Evolutionary conservation across 2,329 filamentous ascomycete genomes (phyloP).

Genomic region (Fusarium virguliforme): DNA sequence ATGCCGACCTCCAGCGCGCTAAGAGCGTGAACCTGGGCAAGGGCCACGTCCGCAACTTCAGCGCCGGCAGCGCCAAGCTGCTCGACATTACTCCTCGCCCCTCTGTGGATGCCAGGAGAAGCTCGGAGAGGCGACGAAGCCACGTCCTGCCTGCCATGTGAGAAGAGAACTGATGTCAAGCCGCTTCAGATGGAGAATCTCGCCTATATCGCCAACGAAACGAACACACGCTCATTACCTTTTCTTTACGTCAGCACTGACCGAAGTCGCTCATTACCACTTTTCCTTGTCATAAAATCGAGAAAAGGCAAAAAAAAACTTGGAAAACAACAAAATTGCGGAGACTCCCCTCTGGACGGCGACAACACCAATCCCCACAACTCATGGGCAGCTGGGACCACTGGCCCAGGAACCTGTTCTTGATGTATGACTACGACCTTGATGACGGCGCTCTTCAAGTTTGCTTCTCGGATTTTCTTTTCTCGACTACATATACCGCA

Average conservation of each 20-base stretch:
- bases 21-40: conserved; percentile 79
- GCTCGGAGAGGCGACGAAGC: conserved; percentile 52
- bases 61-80: conserved; percentile 83
- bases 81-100: conserved; percentile 75
- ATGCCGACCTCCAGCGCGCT: conserved; percentile 71
- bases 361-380: conserved; percentile 12
- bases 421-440: conserved; percentile 50
- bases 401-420: conserved; percentile 28
- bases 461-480: conserved; percentile 49
- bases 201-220: conserved; percentile 19
- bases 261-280: conserved; percentile 55
- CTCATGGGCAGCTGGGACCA: conserved; percentile 16
- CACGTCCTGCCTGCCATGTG: conserved; percentile 37
- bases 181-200: conserved; percentile 48
- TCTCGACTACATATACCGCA: conserved; percentile 53
- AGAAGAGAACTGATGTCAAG: conserved; percentile 36
- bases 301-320: conserved; percentile 41
- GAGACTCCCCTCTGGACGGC: conserved; percentile 43
- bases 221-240: conserved; percentile 46
- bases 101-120: conserved; percentile 67
- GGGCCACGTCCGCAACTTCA: conserved; percentile 79
- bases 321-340: conserved; percentile 38
- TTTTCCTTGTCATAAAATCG: conserved; percentile 51
- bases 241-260: conserved; percentile 47
- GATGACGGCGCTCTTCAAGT: conserved; percentile 46